Base-by-base conservation (phyloP, 1,139 yeast species). In the Pichia sp. region DNA sequence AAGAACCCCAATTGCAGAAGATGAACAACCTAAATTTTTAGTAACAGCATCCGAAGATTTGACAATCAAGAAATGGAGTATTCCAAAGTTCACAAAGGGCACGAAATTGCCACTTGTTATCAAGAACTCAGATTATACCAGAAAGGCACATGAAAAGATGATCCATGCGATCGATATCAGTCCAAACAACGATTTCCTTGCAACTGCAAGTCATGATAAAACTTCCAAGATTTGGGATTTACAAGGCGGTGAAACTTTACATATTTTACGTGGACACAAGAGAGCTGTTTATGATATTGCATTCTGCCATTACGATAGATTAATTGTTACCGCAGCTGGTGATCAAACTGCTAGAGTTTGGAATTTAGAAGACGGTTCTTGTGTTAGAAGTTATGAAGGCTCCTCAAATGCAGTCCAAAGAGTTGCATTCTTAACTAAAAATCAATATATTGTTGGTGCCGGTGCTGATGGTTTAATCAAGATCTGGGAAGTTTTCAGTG, bases 61-160 rank as follows among this genome's bases (percentile, higher is more conserved):
- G 59, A 93, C 99, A 0, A 77, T 93, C 34, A 93, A 93, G 65
- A 85, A 85, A 66, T 93, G 99, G 99, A 74, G 73, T 42, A 75
- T 88, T 28, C 94, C 90, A 15, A 70, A 69, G 47, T 59, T 60
- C 6, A 55, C 58, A 17, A 45, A 50, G 11, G 41, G 47, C 6
- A 50, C 45, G 5, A 39, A 43, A 17, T 8, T 34, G n/a, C 55
- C 57, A 19, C 27, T 54, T 2, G 58, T 66, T 3, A 69, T 79
- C 11, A 75, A 69, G 48, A 70, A 76, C 1, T 83, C 96, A 4
- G 85, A 81, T 40, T 93, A 85, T 66, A 93, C 99, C 0, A 79
- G 97, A 71, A 81, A 93, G 61, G 99, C 97, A 0, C 99, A 93
- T 66, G 99, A 93, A 47, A 93, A 93, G 65, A 97, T 93, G 66